Conservation (phyloP, 2,329 filamentous ascomycete genomes). For the Colletotrichum kahawae region DNA sequence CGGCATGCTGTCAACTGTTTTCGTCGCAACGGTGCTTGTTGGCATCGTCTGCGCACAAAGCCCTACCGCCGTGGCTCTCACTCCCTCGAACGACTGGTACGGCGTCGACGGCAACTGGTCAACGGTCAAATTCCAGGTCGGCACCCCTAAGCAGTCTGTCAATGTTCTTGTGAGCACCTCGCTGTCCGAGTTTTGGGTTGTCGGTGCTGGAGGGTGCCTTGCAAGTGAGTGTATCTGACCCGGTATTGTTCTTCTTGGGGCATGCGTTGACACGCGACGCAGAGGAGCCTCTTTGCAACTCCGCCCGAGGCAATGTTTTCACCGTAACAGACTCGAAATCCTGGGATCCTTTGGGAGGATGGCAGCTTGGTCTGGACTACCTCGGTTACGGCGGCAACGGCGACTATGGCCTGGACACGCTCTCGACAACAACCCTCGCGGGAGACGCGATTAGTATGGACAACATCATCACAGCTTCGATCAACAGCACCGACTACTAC, state of each 20-base stretch:
- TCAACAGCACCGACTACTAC: slow-evolving; percentile 62
- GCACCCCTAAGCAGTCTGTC: slow-evolving; percentile 42
- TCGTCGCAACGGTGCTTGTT: slow-evolving; percentile 13
- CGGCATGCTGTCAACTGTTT: slow-evolving; percentile 6
- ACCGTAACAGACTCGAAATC: slow-evolving; percentile 56
- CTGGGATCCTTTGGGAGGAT: slow-evolving; percentile 65
- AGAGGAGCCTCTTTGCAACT: slow-evolving; percentile 58
- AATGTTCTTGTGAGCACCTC: slow-evolving; percentile 65
- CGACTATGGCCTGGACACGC: slow-evolving; percentile 63
- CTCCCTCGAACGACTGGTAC: slow-evolving; percentile 33
- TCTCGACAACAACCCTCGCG: slow-evolving; percentile 45
- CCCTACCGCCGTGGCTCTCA: slow-evolving; percentile 20
- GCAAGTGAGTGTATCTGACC: slow-evolving; percentile 42
- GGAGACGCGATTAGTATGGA: slow-evolving; percentile 45
- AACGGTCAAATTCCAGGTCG: slow-evolving; percentile 65
- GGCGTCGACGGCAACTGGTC: slow-evolving; percentile 77
- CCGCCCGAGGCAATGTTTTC: slow-evolving; percentile 64
- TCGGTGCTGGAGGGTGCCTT: slow-evolving; percentile 63
- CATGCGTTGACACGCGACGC: slow-evolving; percentile 18
- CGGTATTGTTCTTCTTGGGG: background rate
- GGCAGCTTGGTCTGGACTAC: slow-evolving; percentile 63
- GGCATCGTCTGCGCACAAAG: slow-evolving; percentile 12
- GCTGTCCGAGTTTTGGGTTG: slow-evolving; percentile 73
- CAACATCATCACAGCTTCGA: slow-evolving; percentile 51
- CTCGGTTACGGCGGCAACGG: slow-evolving; percentile 66